Base-by-base conservation (phyloP, 495 filamentous ascomycete genomes). In the Beverwykella pulmonaria region DNA sequence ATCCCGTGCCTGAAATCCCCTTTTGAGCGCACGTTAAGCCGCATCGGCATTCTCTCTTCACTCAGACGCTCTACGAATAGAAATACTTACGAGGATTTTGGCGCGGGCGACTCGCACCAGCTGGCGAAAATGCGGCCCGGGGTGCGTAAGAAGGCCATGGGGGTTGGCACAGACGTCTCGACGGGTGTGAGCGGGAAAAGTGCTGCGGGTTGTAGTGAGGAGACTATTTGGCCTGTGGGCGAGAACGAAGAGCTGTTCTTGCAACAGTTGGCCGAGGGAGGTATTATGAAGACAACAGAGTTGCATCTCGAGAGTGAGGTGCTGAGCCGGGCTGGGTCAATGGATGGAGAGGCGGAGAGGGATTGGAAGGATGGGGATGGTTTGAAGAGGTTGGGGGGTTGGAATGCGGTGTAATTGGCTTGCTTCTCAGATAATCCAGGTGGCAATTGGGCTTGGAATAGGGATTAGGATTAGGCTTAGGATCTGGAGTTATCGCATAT, bases 1-100 rank as follows among this genome's bases (percentile, higher is more conserved):
- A 57, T 75, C 19, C 74, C 74, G 0, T 68, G 63, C 27, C 58
- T 75, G n/a, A 74, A 71, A 52, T 65, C 68, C n/a, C 72, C 68
- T 4, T 74, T 71, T 50, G 72, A 75, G 27, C 66, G 57, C 22
- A 19, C 72, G 6, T 61, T 75, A 1, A 34, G 49, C 29, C 65
- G 61, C 27, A 17, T 63, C 25, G 53, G 66, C 26, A 17, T 63
- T 26, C n/a, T 53, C 4, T 32, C 59, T 8, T 34, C 32, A 20
- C 27, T 20, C 22, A 25, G 19, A 44, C 30, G 12, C 27, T 22
- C 53, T 25, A 41, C 32, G 20, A 36, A 57, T 30, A 1, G 41
- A 7, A 20, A 22, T 17, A 36, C 19, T 2, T 54, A 54, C 52
- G 22, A 54, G 9, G 29, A 54, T 20, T 29, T 32, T 27, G 52